Percentiles rank a stretch among this genome's conserved stretches.
Conservation (phyloP, 2,329 filamentous ascomycete genomes). For the Aspergillus sp. region DNA sequence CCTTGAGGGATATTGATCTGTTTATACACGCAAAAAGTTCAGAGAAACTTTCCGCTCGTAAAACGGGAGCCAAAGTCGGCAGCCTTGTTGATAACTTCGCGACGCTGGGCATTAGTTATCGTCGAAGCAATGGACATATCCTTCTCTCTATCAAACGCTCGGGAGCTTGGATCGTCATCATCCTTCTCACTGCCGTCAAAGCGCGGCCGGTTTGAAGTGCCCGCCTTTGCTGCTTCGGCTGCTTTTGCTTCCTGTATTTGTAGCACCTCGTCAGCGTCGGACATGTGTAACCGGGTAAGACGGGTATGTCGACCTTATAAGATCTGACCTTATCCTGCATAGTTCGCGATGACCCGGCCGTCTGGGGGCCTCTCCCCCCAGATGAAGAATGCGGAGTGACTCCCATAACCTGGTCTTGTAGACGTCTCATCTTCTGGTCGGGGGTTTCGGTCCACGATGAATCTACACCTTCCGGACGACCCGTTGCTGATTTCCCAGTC, state of each 20-base stretch:
- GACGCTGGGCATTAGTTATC: constrained; percentile 70
- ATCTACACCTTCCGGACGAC: constrained; percentile 35
- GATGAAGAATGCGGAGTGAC: constrained; percentile 45
- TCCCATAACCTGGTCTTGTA: constrained; percentile 81
- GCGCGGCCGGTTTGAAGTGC: constrained; percentile 1
- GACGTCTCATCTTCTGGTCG: constrained; percentile 76
- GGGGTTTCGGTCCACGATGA: constrained; percentile 90
- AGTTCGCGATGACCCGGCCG: constrained; percentile 38
- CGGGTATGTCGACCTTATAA: constrained; percentile 50
- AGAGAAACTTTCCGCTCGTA: constrained; percentile 65
- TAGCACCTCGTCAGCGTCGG: neutral
- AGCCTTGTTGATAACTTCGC: constrained; percentile 75
- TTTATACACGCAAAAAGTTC: neutral
- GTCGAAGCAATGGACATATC: constrained; percentile 79
- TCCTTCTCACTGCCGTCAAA: constrained; percentile 51
- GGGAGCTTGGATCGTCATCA: constrained; percentile 86
- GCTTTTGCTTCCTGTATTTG: constrained; percentile 3
- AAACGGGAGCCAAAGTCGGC: constrained; percentile 81
- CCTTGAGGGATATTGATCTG: too few species aligned
- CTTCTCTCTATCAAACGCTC: constrained; percentile 88
- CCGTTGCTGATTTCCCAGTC: constrained; percentile 59
- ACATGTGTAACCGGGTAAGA: neutral
- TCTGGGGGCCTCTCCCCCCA: neutral
- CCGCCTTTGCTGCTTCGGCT: constrained; percentile 5
- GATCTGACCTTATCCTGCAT: constrained; percentile 52